These are phyloP conservation scores for Globisporangium orthogonon DNA, from an alignment of 352 stramenopile species.

Conservation along the genomic window DNA sequence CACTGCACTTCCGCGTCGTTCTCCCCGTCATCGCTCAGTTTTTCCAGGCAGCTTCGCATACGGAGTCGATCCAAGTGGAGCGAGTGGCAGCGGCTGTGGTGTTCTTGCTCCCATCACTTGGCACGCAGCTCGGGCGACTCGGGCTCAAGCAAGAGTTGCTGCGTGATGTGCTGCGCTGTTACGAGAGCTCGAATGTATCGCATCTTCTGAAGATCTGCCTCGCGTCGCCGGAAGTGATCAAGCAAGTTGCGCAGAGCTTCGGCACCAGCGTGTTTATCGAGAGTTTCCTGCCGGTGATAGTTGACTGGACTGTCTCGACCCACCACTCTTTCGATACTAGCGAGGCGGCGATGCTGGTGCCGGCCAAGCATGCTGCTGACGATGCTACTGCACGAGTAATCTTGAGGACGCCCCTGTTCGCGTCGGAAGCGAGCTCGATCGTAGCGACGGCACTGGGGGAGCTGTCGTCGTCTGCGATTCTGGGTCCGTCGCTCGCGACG, in stretches of 20 bases:
- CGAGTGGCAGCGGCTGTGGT: conserved; percentile 46
- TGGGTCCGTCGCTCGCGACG: conserved; percentile 46
- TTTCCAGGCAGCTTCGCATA: conserved; percentile 38
- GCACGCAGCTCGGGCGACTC: conserved; percentile 29
- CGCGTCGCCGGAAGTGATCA: conserved; percentile 39
- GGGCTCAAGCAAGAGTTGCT: conserved; percentile 26
- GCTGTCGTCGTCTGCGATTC: conserved; percentile 34
- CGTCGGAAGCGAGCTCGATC: conserved; percentile 32
- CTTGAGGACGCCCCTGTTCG: conserved; percentile 27
- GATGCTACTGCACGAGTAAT: conserved; percentile 1
- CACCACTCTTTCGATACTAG: background rate
- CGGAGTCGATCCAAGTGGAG: conserved; percentile 31
- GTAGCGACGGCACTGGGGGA: conserved; percentile 42
- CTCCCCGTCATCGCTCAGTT: conserved; percentile 49
- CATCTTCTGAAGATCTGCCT: conserved; percentile 36
- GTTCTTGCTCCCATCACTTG: conserved; percentile 45
- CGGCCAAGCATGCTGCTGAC: conserved; percentile 3
- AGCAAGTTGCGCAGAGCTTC: conserved; percentile 37
- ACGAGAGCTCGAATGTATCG: conserved; percentile 44
- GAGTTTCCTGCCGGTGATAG: conserved; percentile 49
- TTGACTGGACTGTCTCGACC: conserved; percentile 56
- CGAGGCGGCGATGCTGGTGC: background rate
- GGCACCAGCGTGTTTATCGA: conserved; percentile 36
- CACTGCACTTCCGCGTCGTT: conserved; percentile 34
- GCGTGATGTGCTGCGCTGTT: conserved; percentile 42